Conservation (phyloP, 176 grass and related monocot genomes). For the Eragrostis curvula region DNA sequence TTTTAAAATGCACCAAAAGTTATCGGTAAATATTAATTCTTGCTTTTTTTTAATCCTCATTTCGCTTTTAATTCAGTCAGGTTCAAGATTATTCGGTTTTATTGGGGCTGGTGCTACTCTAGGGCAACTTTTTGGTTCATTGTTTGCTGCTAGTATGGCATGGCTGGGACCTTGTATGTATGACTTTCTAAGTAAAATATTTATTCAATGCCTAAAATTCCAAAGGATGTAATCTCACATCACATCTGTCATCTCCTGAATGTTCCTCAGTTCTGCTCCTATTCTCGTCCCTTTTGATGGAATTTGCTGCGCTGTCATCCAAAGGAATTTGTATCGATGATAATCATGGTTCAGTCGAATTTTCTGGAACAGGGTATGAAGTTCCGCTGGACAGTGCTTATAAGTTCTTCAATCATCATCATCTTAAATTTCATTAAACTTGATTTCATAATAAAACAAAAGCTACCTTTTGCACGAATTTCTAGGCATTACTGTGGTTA, state of each 20-base stretch:
- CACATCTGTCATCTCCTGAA: constrained; percentile 22
- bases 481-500: not conserved
- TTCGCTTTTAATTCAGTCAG: constrained; percentile 78
- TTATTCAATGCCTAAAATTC: not conserved
- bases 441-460: not conserved
- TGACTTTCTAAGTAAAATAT: constrained; percentile 6
- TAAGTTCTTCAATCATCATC: not conserved
- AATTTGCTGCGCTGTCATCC: constrained; percentile 76
- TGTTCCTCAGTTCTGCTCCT: constrained; percentile 70
- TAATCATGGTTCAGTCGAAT: constrained; percentile 52
- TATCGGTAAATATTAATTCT: not conserved
- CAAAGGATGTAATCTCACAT: constrained; percentile 1
- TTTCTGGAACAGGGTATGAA: constrained; percentile 54
- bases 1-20: not conserved
- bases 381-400: constrained; percentile 20
- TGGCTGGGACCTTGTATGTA: constrained; percentile 92
- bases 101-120: constrained; percentile 90
- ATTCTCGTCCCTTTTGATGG: constrained; percentile 85
- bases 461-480: not conserved
- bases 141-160: constrained; percentile 92
- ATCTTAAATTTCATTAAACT: not conserved
- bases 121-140: constrained; percentile 90
- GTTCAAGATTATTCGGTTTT: constrained; percentile 95
- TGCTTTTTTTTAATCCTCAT: constrained; percentile 32
- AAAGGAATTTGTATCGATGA: constrained; percentile 80